A percentile compares a stretch with the other conserved stretches of the same genome.
Evolutionary conservation across 2,329 filamentous ascomycete genomes (phyloP).

Genomic region (Hypoxylon sp.): DNA sequence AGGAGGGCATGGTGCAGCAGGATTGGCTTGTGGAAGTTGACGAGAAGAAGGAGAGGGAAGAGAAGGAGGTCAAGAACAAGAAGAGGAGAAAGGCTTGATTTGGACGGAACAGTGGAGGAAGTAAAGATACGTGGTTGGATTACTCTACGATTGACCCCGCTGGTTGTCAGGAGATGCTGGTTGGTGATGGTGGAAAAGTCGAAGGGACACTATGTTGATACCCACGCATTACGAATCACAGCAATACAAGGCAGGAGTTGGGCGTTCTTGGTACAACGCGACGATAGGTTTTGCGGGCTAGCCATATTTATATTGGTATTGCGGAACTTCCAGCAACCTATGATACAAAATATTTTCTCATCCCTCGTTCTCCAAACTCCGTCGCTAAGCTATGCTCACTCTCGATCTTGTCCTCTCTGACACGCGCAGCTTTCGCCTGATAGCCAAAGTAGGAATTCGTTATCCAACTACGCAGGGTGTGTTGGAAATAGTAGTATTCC

Average conservation of each 20-base stretch:
- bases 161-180: not conserved
- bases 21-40: slow-evolving; percentile 96
- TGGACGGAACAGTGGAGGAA: no score
- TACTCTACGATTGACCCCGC: no score
- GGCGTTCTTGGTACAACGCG: slow-evolving; percentile 24
- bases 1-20: slow-evolving; percentile 75
- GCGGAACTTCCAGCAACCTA: slow-evolving; percentile 39
- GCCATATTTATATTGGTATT: slow-evolving; percentile 38
- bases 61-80: slow-evolving; percentile 53
- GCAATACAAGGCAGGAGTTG: slow-evolving; percentile 31
- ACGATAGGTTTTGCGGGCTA: slow-evolving; percentile 19
- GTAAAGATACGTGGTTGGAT: not conserved
- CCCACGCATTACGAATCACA: slow-evolving; percentile 34
- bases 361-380: slow-evolving; percentile 43
- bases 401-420: slow-evolving; percentile 20
- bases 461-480: slow-evolving; percentile 12
- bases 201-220: slow-evolving; percentile 34
- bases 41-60: slow-evolving; percentile 66
- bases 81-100: slow-evolving; percentile 44
- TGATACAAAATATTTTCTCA: slow-evolving; percentile 45
- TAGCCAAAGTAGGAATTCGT: slow-evolving; percentile 27
- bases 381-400: slow-evolving; percentile 26
- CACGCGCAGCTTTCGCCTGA: slow-evolving; percentile 26
- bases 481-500: slow-evolving; percentile 17
- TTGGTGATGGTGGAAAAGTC: slow-evolving; percentile 1